phyloP scores from a whole-genome alignment of 73 alveolate species.

The Paramecium octaurelia region DNA sequence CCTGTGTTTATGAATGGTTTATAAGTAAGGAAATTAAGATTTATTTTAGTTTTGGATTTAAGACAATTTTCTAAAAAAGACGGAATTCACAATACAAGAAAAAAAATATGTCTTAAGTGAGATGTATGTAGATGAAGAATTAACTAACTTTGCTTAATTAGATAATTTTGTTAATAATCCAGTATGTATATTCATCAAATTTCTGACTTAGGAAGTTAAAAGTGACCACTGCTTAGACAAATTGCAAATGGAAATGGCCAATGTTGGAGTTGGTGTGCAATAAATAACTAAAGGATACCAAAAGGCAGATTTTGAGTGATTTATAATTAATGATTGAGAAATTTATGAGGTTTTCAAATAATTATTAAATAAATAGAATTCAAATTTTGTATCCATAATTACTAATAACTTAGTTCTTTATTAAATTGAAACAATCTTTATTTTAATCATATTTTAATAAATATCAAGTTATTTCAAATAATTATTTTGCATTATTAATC shows the following conservation, averaged over 20 bases:
- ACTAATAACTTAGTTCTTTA: neutral
- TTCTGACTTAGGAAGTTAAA: neutral
- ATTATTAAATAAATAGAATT: neutral
- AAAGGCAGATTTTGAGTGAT: neutral
- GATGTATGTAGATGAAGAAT: constrained; percentile 37
- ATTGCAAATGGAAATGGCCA: neutral
- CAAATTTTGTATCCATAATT: neutral
- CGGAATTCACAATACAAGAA: constrained; percentile 6
- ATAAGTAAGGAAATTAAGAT: neutral
- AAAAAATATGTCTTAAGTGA: constrained; percentile 33
- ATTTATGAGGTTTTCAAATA: neutral
- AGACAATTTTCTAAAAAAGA: constrained; percentile 67
- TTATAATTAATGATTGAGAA: neutral
- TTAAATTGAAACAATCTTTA: neutral
- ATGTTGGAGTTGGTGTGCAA: neutral
- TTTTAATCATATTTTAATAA: neutral
- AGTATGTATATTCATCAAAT: neutral
- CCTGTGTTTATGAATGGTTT: constrained; percentile 70
- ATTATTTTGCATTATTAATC: neutral
- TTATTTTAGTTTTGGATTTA: constrained; percentile 65
- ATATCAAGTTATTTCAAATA: neutral
- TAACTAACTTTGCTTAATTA: neutral
- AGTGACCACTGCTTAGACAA: neutral
- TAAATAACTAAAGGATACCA: neutral
- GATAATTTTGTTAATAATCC: constrained; percentile 9